These are phyloP conservation scores for Aspergillus texensis DNA, from an alignment of 2,329 filamentous ascomycete species.

Conservation along the genomic window DNA sequence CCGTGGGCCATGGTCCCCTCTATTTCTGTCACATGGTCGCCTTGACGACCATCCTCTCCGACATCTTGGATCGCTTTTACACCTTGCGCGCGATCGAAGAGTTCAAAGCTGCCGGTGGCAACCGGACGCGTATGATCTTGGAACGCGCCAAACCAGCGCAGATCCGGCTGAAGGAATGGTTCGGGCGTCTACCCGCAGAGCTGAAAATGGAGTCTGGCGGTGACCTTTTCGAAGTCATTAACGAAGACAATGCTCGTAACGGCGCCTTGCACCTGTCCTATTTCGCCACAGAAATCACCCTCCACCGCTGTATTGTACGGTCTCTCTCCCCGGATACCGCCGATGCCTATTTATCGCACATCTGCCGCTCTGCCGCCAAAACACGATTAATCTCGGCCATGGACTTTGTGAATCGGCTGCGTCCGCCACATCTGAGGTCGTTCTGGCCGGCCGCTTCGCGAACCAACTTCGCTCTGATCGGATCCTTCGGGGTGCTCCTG, in stretches of 20 bases:
- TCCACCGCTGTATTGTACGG: constrained; percentile 87
- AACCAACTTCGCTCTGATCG: constrained; percentile 87
- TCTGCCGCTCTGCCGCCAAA: constrained; percentile 91
- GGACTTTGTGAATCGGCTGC: constrained; percentile 94
- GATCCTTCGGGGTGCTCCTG: constrained; percentile 86
- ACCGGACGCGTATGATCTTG: constrained; percentile 53
- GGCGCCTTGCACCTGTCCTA: constrained; percentile 88
- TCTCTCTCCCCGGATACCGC: constrained; percentile 63
- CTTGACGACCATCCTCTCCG: constrained; percentile 55
- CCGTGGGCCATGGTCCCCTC: constrained; percentile 45
- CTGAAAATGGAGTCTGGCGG: constrained; percentile 54
- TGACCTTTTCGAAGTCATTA: constrained; percentile 47
- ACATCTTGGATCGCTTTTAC: constrained; percentile 56
- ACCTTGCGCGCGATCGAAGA: constrained; percentile 52
- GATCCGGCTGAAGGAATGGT: constrained; percentile 57
- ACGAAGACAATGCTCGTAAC: constrained; percentile 45
- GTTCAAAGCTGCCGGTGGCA: constrained; percentile 42
- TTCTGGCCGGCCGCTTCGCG: constrained; percentile 70
- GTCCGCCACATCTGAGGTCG: constrained; percentile 79
- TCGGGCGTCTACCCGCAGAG: constrained; percentile 48
- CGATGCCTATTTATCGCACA: constrained; percentile 84
- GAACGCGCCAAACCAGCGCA: constrained; percentile 58
- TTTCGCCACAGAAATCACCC: constrained; percentile 90
- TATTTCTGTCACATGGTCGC: constrained; percentile 57
- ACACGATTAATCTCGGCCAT: constrained; percentile 92